Conservation (phyloP, 106 monocot genomes). For the Phalaenopsis equestris region DNA sequence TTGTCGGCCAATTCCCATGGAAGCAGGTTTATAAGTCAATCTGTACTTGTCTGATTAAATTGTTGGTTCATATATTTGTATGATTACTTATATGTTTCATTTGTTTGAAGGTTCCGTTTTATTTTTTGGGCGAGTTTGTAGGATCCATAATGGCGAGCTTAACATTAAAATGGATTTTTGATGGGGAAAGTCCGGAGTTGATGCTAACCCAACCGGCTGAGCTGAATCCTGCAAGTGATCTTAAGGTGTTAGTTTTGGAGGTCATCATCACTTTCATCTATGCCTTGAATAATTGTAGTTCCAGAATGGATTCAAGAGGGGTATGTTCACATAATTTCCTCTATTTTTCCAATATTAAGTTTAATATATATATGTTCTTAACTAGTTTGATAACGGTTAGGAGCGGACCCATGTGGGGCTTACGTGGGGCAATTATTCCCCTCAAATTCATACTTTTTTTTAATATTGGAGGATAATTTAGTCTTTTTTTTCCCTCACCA, state of each 20-base stretch:
- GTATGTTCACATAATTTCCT: background rate
- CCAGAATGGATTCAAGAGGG: background rate
- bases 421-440: no score
- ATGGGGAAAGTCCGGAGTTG: background rate
- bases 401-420: no score
- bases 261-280: background rate
- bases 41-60: no score
- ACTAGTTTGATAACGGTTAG: no score
- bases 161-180: background rate
- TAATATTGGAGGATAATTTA: no score
- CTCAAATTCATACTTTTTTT: no score
- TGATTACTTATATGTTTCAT: background rate
- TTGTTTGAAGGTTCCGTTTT: constrained; percentile 1
- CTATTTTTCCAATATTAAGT: no score
- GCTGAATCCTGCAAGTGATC: background rate
- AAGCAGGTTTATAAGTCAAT: background rate
- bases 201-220: constrained; percentile 3
- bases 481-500: no score
- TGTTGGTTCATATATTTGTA: no score
- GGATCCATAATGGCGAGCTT: background rate
- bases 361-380: no score
- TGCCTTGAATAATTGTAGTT: background rate
- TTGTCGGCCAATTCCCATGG: constrained; percentile 10
- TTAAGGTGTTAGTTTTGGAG: background rate
- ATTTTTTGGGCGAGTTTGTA: background rate